These are phyloP conservation scores for Plenodomus biglobosus DNA, from an alignment of 2,329 filamentous ascomycete species.

Conservation along the genomic window DNA sequence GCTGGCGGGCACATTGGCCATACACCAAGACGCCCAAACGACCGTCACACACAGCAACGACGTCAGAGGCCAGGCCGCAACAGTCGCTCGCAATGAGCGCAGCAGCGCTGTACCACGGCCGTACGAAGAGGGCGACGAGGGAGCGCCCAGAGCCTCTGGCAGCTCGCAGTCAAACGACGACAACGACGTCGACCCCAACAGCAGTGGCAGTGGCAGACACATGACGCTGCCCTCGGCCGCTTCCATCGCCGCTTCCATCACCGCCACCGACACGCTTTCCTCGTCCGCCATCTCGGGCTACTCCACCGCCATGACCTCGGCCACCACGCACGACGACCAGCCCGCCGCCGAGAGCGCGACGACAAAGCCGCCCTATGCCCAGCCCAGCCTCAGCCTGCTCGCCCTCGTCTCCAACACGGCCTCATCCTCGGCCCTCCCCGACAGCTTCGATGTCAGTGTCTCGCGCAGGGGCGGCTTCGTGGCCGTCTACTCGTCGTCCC, in stretches of 20 bases:
- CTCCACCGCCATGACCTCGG: constrained; percentile 41
- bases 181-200: no score
- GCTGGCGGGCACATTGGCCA: constrained; percentile 24
- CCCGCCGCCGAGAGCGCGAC: constrained; percentile 19
- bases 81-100: constrained; percentile 23
- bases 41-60: constrained; percentile 17
- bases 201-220: constrained; percentile 18
- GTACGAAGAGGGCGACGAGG: constrained; percentile 2
- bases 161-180: constrained; percentile 22
- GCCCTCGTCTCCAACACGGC: constrained; percentile 44
- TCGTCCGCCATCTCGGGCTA: constrained; percentile 31
- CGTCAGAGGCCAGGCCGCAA: constrained; percentile 27
- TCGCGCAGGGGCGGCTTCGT: constrained; percentile 42
- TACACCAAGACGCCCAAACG: constrained; percentile 11
- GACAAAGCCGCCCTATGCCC: constrained; percentile 29
- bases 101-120: constrained; percentile 4
- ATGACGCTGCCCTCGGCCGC: constrained; percentile 36
- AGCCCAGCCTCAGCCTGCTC: constrained; percentile 39
- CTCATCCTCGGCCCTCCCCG: constrained; percentile 43
- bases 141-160: constrained; percentile 17
- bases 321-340: constrained; percentile 33
- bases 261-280: constrained; percentile 31
- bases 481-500: constrained; percentile 42
- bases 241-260: constrained; percentile 32
- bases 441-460: constrained; percentile 42